phyloP scores from a whole-genome alignment of 306 rosid species.

The Rosa rugosa region DNA sequence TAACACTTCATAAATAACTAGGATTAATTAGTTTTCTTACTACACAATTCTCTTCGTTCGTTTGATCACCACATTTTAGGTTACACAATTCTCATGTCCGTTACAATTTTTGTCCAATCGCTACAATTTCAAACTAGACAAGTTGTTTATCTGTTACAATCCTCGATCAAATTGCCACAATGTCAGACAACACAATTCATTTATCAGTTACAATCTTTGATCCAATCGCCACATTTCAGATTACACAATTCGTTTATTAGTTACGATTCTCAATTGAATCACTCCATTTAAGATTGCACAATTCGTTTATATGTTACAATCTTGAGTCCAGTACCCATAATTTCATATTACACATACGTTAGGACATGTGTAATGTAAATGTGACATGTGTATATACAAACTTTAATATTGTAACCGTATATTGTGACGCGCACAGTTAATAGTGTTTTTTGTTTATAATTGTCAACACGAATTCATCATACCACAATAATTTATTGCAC shows the following conservation, averaged over 20 bases:
- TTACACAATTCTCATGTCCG: neutral
- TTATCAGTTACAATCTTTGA: neutral
- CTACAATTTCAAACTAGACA: neutral
- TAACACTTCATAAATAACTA: neutral
- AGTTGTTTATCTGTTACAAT: neutral
- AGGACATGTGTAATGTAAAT: no score
- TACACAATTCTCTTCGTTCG: neutral
- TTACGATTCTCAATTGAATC: neutral
- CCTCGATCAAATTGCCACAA: no score
- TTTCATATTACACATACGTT: neutral
- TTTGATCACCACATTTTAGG: no score
- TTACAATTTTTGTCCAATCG: neutral
- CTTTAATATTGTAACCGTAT: neutral
- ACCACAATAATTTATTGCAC: neutral
- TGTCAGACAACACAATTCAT: no score
- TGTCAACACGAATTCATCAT: neutral
- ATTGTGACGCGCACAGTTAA: neutral
- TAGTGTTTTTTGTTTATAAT: neutral
- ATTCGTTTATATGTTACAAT: neutral
- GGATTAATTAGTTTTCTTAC: neutral
- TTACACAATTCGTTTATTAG: neutral
- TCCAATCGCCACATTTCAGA: neutral
- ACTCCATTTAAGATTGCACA: neutral
- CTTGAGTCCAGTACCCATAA: neutral
- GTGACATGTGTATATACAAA: neutral